Conservation (phyloP, 73 alveolate genomes). For the Urostyla sp. region DNA sequence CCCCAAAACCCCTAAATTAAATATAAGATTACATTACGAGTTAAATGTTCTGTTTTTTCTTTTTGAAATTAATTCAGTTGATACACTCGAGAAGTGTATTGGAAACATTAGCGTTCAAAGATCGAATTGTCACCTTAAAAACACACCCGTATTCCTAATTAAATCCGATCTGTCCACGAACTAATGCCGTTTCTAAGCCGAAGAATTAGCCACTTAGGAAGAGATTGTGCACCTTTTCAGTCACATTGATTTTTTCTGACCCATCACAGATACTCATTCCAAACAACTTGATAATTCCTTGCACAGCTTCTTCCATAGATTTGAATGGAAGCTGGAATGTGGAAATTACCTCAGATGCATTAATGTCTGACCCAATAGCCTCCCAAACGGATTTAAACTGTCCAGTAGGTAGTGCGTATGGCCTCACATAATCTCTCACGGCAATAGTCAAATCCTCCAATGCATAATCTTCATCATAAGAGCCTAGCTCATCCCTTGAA, state of each 20-base stretch:
- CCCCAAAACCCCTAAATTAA: too few species aligned
- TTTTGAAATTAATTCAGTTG: constrained; percentile 26
- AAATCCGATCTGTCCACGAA: constrained; percentile 69
- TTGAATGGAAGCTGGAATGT: constrained; percentile 49
- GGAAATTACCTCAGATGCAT: constrained; percentile 20
- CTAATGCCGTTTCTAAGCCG: constrained; percentile 25
- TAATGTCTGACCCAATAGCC: constrained; percentile 9
- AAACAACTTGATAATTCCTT: constrained; percentile 46
- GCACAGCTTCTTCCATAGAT: constrained; percentile 55
- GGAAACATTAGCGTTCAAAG: constrained; percentile 38
- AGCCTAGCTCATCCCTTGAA: constrained; percentile 65
- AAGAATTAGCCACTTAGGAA: constrained; percentile 62
- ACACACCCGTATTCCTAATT: constrained; percentile 73
- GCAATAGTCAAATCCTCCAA: constrained; percentile 31
- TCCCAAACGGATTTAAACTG: constrained; percentile 46
- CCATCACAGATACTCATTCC: constrained; percentile 62
- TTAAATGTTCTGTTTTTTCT: too few species aligned
- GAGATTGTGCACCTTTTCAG: constrained; percentile 60
- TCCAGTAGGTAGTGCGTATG: constrained; percentile 16
- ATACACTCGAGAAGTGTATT: constrained; percentile 61
- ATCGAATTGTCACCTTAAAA: constrained; percentile 59
- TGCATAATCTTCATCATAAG: constrained; percentile 62
- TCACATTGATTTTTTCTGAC: constrained; percentile 45
- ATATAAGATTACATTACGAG: too few species aligned
- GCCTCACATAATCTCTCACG: constrained; percentile 52